Conservation (phyloP, 2,329 filamentous ascomycete genomes). For the Aspergillus puulaauensis region DNA sequence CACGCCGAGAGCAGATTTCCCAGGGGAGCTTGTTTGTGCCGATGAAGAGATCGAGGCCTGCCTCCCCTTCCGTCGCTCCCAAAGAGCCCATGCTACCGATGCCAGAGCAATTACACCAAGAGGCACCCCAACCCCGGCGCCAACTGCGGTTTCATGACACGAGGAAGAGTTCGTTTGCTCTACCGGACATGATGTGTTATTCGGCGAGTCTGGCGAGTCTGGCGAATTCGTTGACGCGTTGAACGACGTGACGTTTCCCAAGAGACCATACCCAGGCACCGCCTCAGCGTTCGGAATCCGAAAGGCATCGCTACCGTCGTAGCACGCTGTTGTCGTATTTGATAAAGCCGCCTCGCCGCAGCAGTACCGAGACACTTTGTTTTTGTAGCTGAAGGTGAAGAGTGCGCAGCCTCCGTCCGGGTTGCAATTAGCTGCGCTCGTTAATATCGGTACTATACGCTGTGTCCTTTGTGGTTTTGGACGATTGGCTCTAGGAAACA, state of each 20-base stretch:
- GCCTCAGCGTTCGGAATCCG: constrained; percentile 21
- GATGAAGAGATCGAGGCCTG: background rate
- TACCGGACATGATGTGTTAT: background rate
- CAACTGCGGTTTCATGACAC: constrained; percentile 22
- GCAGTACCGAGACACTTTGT: constrained; percentile 21
- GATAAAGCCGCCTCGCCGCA: constrained; percentile 22
- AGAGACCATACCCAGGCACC: constrained; percentile 20
- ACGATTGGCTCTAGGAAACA: background rate
- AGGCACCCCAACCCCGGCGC: constrained; percentile 31
- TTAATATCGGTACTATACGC: too few species aligned
- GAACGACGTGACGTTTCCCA: constrained; percentile 18
- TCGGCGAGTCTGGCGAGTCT: background rate
- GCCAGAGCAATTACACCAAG: constrained; percentile 28
- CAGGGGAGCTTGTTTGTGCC: background rate
- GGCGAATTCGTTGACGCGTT: background rate
- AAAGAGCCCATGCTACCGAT: constrained; percentile 29
- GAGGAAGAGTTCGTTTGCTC: background rate
- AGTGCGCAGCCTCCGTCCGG: constrained; percentile 20
- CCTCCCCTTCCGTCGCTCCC: constrained; percentile 16
- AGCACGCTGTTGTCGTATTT: constrained; percentile 16
- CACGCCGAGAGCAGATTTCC: too few species aligned
- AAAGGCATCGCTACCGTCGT: constrained; percentile 24
- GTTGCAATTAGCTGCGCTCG: constrained; percentile 12
- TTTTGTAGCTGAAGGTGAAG: constrained; percentile 16
- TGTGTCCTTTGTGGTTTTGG: too few species aligned